phyloP scores from a whole-genome alignment of 352 stramenopile species.

The Phytophthora meadii region DNA sequence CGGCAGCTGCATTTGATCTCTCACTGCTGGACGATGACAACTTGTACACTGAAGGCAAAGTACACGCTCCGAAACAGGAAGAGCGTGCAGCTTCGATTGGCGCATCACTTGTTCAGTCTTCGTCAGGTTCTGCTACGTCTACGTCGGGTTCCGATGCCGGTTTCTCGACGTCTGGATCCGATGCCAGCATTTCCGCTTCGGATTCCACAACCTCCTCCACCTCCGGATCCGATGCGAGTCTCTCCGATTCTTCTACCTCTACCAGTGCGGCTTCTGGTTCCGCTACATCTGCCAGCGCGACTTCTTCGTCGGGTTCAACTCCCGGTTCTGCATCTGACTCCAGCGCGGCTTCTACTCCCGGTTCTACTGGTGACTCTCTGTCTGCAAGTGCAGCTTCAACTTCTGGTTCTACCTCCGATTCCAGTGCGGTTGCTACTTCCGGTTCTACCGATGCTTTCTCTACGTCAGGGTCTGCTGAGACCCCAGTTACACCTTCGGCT shows the following conservation, averaged over 20 bases:
- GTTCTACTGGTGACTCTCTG: no score
- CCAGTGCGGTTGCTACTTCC: neutral
- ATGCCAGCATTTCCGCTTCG: neutral
- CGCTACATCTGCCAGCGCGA: no score
- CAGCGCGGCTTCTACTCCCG: no score
- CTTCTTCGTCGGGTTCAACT: no score
- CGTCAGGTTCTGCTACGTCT: neutral
- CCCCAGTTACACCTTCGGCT: neutral
- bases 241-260: no score
- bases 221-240: no score
- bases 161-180: neutral
- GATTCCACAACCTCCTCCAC: neutral
- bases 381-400: neutral
- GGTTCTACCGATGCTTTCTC: neutral
- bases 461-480: constrained; percentile 2
- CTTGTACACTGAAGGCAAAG: constrained; percentile 10
- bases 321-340: no score
- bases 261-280: no score
- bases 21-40: constrained; percentile 26
- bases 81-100: constrained; percentile 19
- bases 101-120: neutral
- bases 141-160: constrained; percentile 1
- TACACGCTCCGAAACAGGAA: constrained; percentile 19
- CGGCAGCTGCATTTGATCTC: constrained; percentile 20
- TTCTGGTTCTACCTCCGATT: neutral